Base-by-base conservation (phyloP, 2,329 filamentous ascomycete species). In the Lecanicillium sp. region DNA sequence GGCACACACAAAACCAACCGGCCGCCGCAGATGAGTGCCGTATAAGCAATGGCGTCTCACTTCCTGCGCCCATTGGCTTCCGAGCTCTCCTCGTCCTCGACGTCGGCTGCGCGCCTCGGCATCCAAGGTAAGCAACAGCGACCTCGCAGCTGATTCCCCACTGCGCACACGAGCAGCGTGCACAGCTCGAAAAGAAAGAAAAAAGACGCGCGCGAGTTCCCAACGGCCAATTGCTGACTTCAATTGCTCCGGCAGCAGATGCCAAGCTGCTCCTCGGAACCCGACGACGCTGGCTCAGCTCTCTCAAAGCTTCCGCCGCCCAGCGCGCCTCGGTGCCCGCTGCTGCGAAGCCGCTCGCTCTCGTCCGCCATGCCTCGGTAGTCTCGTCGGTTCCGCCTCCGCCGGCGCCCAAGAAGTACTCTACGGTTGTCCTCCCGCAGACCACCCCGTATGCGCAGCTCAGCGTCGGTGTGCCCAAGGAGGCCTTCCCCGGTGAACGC, bases 401-500 rank as follows among this genome's bases (percentile, higher is more conserved):
- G 6, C 36, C 58, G 44, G 48, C 49, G 17, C 47, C 50, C n/a
- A 58, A 61, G 17, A 52, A 60, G 10, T 72, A 70, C 55, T 72
- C 71, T 15, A 70, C 72, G 5, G 56, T 56, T 35, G 59, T 59
- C 24, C 62, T 65, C 4, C 60, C 74, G 12, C 65, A 68, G 2
- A 73, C 74, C 20, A 76, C 67, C 3, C 86, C 88, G 0, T 94
- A 90, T 64, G 70, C 77, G 17, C 72, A 83, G 37, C 75, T 95
- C 48, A 86, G 81, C 4, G 81, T 95, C 40, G 89, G 89, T 50
- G 79, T 93, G 4, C 88, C 88, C 12, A 80, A 78, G 50, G 90
- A 95, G 66, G 84, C 79, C n/a, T 89, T 78, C 58, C 78, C 82
- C 1, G 80, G 83, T 50, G 90, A 95, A 69, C 82, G 85, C 35